Conservation (phyloP, 371 early-diverging fungal species). For the Choanephora cucurbitarum region DNA sequence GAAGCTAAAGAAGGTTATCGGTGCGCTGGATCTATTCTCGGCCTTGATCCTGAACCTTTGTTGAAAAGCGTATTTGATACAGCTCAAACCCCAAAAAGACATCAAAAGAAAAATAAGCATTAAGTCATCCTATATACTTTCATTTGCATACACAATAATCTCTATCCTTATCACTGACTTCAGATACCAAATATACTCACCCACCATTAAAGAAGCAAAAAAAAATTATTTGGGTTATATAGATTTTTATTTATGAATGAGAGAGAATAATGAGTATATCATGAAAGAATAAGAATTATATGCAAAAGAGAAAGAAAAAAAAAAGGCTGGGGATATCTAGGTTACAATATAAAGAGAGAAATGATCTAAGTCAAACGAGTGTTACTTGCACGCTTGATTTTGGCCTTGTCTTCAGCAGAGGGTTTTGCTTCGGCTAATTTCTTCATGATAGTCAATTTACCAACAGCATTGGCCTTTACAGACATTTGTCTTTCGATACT, state of each 20-base stretch:
- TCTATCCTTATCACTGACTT: neutral
- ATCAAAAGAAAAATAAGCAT: neutral
- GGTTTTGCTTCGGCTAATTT: constrained; percentile 50
- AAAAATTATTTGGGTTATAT: no score
- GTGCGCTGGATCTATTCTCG: constrained; percentile 33
- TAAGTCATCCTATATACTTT: neutral
- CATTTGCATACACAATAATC: neutral
- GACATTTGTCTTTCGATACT: constrained; percentile 72
- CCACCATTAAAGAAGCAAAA: no score
- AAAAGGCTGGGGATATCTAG: neutral
- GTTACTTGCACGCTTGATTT: constrained; percentile 26
- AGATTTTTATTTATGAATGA: no score
- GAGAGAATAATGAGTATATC: no score
- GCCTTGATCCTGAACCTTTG: constrained; percentile 26
- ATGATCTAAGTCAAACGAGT: constrained; percentile 10
- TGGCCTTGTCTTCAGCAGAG: constrained; percentile 32
- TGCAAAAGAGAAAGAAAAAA: neutral
- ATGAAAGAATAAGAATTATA: no score
- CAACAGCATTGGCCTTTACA: constrained; percentile 67
- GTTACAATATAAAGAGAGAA: neutral
- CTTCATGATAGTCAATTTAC: constrained; percentile 74
- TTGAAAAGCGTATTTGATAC: constrained; percentile 13
- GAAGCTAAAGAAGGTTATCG: constrained; percentile 48
- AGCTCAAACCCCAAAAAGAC: constrained; percentile 7
- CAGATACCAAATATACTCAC: no score